A percentile compares a stretch with the other conserved stretches of the same genome.
phyloP scores from a whole-genome alignment of 1,139 yeast species.

The Nakaseomyces sp. region DNA sequence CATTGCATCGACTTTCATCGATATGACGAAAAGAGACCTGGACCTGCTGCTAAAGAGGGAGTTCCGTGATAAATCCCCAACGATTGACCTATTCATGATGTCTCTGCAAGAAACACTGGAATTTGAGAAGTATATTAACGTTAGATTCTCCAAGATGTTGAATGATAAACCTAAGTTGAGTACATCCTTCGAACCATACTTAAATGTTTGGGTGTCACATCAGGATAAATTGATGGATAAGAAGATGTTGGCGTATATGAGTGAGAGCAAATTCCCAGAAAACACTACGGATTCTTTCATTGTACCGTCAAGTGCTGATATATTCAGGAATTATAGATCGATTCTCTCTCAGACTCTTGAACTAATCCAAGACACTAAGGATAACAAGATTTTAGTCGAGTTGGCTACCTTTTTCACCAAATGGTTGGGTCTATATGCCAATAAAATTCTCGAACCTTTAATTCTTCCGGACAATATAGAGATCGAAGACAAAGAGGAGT shows the following conservation, averaged over 20 bases:
- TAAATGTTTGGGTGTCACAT: slow-evolving; percentile 78
- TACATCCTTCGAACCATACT: slow-evolving; percentile 73
- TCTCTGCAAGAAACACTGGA: slow-evolving; percentile 60
- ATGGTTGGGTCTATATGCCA: slow-evolving; percentile 58
- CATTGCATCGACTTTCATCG: slow-evolving; percentile 56
- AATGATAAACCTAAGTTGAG: slow-evolving; percentile 47
- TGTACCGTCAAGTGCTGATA: slow-evolving; percentile 75
- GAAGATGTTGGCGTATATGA: slow-evolving; percentile 54
- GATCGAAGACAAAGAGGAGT: slow-evolving; percentile 41
- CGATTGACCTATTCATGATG: slow-evolving; percentile 49
- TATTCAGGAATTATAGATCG: slow-evolving; percentile 69
- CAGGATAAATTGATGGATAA: slow-evolving; percentile 59
- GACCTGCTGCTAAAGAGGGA: slow-evolving; percentile 36
- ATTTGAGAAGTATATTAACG: slow-evolving; percentile 66
- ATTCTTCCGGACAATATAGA: slow-evolving; percentile 35
- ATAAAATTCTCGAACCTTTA: slow-evolving; percentile 51
- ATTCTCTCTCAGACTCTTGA: slow-evolving; percentile 68
- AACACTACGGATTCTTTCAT: slow-evolving; percentile 47
- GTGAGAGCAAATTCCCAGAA: slow-evolving; percentile 36
- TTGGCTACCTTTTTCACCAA: slow-evolving; percentile 58
- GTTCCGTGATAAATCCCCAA: slow-evolving; percentile 26
- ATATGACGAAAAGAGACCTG: slow-evolving; percentile 60
- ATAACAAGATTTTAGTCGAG: slow-evolving; percentile 21
- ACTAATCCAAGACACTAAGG: slow-evolving; percentile 34
- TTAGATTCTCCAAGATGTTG: slow-evolving; percentile 37